Conservation (phyloP, 192 early-diverging fungal species). For the Mortierella claussenii region DNA sequence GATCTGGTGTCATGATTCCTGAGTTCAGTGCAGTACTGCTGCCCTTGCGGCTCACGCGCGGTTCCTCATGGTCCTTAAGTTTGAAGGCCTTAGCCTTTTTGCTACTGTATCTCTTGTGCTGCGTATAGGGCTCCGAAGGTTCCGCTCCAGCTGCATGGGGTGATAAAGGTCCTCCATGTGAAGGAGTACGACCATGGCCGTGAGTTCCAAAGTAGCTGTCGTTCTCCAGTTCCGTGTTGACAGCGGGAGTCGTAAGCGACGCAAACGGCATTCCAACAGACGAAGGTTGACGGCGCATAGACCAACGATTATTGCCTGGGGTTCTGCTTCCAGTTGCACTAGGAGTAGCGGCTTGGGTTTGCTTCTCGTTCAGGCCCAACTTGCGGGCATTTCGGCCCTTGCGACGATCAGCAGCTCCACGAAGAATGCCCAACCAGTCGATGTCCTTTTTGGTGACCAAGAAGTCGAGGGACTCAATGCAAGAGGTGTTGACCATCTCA, state of each 20-base stretch:
- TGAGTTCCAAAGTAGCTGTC: constrained; percentile 32
- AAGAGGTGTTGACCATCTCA: constrained; percentile 81
- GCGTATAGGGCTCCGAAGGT: constrained; percentile 26
- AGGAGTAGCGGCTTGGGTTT: constrained; percentile 59
- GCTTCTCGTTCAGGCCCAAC: constrained; percentile 58
- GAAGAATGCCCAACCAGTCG: constrained; percentile 63
- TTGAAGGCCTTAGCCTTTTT: constrained; percentile 48
- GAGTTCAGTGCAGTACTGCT: constrained; percentile 11
- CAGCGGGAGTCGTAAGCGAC: constrained; percentile 37
- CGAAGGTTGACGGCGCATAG: constrained; percentile 28
- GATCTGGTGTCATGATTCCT: constrained; percentile 12
- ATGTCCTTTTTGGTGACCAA: constrained; percentile 69
- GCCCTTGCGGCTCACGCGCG: constrained; percentile 14
- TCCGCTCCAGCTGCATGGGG: constrained; percentile 22
- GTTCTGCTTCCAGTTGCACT: constrained; percentile 41
- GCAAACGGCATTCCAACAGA: constrained; percentile 21
- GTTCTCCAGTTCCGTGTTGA: constrained; percentile 24
- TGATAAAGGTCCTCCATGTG: constrained; percentile 1
- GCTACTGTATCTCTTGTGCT: constrained; percentile 29
- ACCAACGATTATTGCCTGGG: constrained; percentile 53
- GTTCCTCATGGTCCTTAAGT: constrained; percentile 60
- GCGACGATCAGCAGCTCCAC: constrained; percentile 51
- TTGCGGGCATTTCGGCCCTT: constrained; percentile 37
- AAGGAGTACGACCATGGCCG: constrained; percentile 2
- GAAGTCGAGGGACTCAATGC: constrained; percentile 85